Evolutionary conservation across 148 eudicot genomes (phyloP).

Genomic region (Spergularia marina): DNA sequence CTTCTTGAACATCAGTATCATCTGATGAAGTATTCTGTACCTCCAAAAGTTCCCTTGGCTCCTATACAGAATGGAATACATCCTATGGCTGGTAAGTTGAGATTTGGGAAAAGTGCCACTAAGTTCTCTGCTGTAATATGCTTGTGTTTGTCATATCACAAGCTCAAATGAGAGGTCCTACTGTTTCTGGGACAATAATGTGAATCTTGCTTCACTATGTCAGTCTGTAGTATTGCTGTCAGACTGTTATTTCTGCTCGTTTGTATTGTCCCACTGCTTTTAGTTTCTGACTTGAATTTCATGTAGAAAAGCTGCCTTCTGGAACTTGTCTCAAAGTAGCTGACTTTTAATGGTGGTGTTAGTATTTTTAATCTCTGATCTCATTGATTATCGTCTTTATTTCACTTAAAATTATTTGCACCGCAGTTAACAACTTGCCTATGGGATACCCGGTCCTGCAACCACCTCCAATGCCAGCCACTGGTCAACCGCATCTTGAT

Average conservation of each 20-base stretch:
- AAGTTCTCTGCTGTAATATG: not conserved
- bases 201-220: too few relatives aligned
- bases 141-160: too few relatives aligned
- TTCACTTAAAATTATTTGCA: slow-evolving; percentile 36
- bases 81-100: slow-evolving; percentile 77
- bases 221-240: too few relatives aligned
- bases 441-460: slow-evolving; percentile 98
- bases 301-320: not conserved
- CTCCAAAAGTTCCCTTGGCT: slow-evolving; percentile 86
- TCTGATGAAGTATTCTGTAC: slow-evolving; percentile 72
- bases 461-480: slow-evolving; percentile 67
- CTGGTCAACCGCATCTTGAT: slow-evolving; percentile 91
- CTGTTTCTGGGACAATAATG: too few relatives aligned
- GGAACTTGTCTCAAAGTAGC: not conserved
- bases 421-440: slow-evolving; percentile 92
- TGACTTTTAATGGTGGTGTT: not conserved
- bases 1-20: slow-evolving; percentile 90
- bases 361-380: not conserved
- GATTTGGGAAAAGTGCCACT: not conserved
- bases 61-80: slow-evolving; percentile 93
- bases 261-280: too few relatives aligned
- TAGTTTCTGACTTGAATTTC: too few relatives aligned
- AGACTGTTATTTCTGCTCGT: too few relatives aligned
- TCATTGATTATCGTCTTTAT: not conserved
- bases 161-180: too few relatives aligned